Conservation (phyloP, 2,329 filamentous ascomycete genomes). For the Colletotrichum liaoningense region DNA sequence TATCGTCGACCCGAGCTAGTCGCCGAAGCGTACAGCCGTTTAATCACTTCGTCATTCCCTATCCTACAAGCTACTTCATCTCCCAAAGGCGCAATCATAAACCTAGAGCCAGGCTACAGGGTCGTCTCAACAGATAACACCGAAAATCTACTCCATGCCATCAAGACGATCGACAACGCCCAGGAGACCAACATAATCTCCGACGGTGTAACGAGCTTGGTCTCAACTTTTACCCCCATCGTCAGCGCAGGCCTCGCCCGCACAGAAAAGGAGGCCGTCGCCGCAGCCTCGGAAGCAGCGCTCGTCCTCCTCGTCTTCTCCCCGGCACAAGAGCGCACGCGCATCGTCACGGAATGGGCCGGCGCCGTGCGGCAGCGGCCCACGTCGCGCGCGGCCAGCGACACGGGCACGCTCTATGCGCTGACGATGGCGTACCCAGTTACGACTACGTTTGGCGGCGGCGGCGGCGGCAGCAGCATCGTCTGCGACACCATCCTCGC, state of each 20-base stretch:
- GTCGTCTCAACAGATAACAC: conserved; percentile 38
- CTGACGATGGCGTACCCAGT: conserved; percentile 63
- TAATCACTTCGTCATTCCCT: conserved; percentile 66
- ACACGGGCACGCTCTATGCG: conserved; percentile 64
- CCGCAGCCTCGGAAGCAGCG: conserved; percentile 62
- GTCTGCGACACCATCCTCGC: conserved; percentile 59
- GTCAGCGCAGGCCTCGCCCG: conserved; percentile 60
- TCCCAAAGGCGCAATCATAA: not conserved
- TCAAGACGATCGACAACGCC: conserved; percentile 31
- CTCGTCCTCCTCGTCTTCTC: conserved; percentile 62
- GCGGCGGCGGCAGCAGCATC: conserved; percentile 35
- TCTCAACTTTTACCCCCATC: conserved; percentile 44
- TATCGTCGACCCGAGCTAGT: conserved; percentile 74
- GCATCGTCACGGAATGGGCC: conserved; percentile 59
- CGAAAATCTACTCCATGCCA: conserved; percentile 4
- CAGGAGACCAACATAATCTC: not conserved
- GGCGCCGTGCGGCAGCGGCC: conserved; percentile 50
- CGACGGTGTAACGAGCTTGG: conserved; percentile 37
- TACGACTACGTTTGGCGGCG: conserved; percentile 28
- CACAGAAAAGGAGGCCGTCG: conserved; percentile 62
- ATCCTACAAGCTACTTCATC: conserved; percentile 54
- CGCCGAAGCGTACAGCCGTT: conserved; percentile 69
- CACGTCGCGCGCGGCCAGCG: conserved; percentile 50
- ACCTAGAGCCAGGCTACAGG: conserved; percentile 26
- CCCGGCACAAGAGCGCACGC: conserved; percentile 46